phyloP scores from a whole-genome alignment of 2,329 filamentous ascomycete genomes.

The Didymella exigua region DNA sequence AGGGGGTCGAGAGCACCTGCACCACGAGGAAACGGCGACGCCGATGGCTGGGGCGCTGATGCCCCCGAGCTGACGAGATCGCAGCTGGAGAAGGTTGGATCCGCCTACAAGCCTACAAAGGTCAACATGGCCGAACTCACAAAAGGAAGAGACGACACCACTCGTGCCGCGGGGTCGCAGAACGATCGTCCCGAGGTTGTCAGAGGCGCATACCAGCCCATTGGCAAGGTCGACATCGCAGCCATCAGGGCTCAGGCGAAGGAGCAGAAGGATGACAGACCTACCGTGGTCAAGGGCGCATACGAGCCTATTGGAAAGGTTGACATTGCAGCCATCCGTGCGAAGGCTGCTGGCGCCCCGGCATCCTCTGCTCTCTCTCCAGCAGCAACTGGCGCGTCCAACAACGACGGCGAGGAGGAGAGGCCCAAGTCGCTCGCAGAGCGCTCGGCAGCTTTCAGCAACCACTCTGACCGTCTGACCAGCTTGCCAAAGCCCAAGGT shows the following conservation, averaged over 20 bases:
- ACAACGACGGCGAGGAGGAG: slow-evolving; percentile 51
- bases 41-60: slow-evolving; percentile 93
- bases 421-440: slow-evolving; percentile 71
- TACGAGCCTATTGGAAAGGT: slow-evolving; percentile 97
- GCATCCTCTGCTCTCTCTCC: slow-evolving; percentile 48
- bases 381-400: slow-evolving; percentile 50
- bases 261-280: slow-evolving; percentile 74
- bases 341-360: slow-evolving; percentile 68
- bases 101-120: slow-evolving; percentile 93
- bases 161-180: slow-evolving; percentile 62
- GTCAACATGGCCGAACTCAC: slow-evolving; percentile 89
- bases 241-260: slow-evolving; percentile 79
- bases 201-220: slow-evolving; percentile 84
- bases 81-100: slow-evolving; percentile 86
- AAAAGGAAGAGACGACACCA: slow-evolving; percentile 71
- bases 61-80: slow-evolving; percentile 88
- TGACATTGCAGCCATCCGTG: slow-evolving; percentile 91
- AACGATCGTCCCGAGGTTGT: slow-evolving; percentile 67
- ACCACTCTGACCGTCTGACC: slow-evolving; percentile 78
- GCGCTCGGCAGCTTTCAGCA: slow-evolving; percentile 72
- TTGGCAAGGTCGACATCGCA: slow-evolving; percentile 97
- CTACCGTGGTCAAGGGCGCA: slow-evolving; percentile 83
- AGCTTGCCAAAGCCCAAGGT: slow-evolving; percentile 94
- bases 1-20: slow-evolving; percentile 64
- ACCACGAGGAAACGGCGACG: slow-evolving; percentile 67